These are phyloP conservation scores for Candida glucosophila DNA, from an alignment of 1,139 yeast species.

Conservation along the genomic window DNA sequence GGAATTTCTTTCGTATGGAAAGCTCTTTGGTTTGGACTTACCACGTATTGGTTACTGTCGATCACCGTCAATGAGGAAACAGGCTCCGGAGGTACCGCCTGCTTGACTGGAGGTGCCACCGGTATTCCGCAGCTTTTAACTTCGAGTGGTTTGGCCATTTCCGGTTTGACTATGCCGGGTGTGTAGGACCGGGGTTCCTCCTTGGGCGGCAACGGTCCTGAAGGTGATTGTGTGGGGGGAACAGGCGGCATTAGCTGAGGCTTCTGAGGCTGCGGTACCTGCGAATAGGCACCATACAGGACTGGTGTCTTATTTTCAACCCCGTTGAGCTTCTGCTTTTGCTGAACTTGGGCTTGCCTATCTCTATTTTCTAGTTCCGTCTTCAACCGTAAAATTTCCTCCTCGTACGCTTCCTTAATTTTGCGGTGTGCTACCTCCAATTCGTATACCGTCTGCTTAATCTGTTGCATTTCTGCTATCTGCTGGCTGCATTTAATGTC, in stretches of 20 bases:
- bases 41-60: constrained; percentile 37
- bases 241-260: constrained; percentile 9
- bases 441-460: constrained; percentile 88
- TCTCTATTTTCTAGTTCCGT: constrained; percentile 77
- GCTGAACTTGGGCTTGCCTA: constrained; percentile 31
- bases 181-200: too few relatives aligned
- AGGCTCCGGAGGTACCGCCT: constrained; percentile 15
- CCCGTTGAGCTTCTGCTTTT: constrained; percentile 10
- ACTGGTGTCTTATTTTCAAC: constrained; percentile 5
- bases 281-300: constrained; percentile 9
- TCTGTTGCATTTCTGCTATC: constrained; percentile 89
- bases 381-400: constrained; percentile 78
- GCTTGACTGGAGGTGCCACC: constrained; percentile 7
- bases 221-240: constrained; percentile 11
- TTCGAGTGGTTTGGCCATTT: constrained; percentile 8
- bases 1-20: constrained; percentile 71
- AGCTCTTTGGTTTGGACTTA: constrained; percentile 34
- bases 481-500: constrained; percentile 89
- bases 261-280: constrained; percentile 11
- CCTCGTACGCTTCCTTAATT: constrained; percentile 93
- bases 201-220: too few relatives aligned
- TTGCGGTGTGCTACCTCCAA: constrained; percentile 90
- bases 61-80: constrained; percentile 29
- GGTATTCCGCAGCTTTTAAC: constrained; percentile 5
- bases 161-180: constrained; percentile 4